Evolutionary conservation across 345 rosid genomes (phyloP), one percentile per base, ranked within the genome.

Genomic region (Capsella bursapastoris): DNA sequence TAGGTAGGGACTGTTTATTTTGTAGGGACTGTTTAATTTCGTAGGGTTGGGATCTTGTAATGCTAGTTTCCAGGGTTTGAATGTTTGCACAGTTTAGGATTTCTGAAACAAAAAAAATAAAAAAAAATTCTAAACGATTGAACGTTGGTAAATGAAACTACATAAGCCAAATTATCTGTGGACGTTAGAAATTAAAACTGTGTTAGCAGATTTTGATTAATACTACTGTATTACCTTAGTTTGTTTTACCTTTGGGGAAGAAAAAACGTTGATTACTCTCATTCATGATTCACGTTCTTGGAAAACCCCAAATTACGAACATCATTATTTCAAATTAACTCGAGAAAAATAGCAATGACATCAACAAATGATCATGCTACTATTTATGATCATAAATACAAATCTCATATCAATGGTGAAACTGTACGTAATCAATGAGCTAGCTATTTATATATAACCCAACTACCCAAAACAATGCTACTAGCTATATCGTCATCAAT

Each of bases 1-100:
- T 15, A 64, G 25, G 25, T 45, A 44, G 68, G 38, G 27, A 14
- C 52, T 40, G 12, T 27, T 43, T 62, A 10, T 13, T 62, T 44
- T 44, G 49, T 44, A 41, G 45, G 45, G 48, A 41, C 14, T 11
- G 14, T 41, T 41, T 41, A 7, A 11, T 0, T 41, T 40, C 14
- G 10, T 13, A 45, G 52, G 52, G 67, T 34, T 64, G 14, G 34
- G 40, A 64, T 64, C 15, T 8, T 63, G 40, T 11, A 43, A 62
- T 41, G 51, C 49, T 43, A 43, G 32, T 44, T 27, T 44, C 27
- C 53, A 7, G 25, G 37, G 38, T 29, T 45, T 45, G 68, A 37
- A 45, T 44, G 40, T 64, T 62, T 29, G n/a, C 28, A 8, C 67
- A 44, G 2, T 63, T 43, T 44, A 0, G 13, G 67, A 60, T 60